Evolutionary conservation across 768 basidiomycete species (phyloP).

Genomic region (Infundibulicybe gibba): DNA sequence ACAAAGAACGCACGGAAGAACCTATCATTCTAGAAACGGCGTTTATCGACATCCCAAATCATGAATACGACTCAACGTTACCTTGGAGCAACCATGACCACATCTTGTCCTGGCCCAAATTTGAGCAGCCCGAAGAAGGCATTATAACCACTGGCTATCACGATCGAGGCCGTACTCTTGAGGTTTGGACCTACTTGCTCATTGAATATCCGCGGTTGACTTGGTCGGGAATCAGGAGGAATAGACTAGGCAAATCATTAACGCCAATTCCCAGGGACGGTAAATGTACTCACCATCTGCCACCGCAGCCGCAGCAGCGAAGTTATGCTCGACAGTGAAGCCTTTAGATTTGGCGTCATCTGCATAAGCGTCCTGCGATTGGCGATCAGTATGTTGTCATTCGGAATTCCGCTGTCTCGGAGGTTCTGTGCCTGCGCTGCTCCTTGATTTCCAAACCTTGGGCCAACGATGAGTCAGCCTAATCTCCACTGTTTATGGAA

Average conservation of each 20-base stretch:
- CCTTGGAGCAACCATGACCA: conserved; percentile 69
- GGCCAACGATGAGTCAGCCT: neutral
- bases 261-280: neutral
- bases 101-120: conserved; percentile 50
- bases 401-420: conserved; percentile 58
- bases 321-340: conserved; percentile 55
- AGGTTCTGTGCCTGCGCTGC: conserved; percentile 66
- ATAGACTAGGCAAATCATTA: conserved; percentile 37
- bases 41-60: neutral
- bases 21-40: conserved; percentile 52
- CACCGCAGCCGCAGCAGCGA: conserved; percentile 47
- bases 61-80: conserved; percentile 11
- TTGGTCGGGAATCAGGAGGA: conserved; percentile 62
- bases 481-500: neutral
- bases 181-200: conserved; percentile 44
- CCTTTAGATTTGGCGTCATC: conserved; percentile 53
- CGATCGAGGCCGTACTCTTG: conserved; percentile 44
- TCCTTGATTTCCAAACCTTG: conserved; percentile 63
- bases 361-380: conserved; percentile 58
- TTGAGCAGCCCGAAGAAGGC: conserved; percentile 58
- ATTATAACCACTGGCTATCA: conserved; percentile 65
- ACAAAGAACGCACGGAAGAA: conserved; percentile 59
- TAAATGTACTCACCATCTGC: conserved; percentile 45
- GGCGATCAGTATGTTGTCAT: conserved; percentile 57
- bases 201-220: conserved; percentile 65